These are phyloP conservation scores for Taphrina confusa DNA, from an alignment of 1,139 yeast genomes.

Conservation along the genomic window DNA sequence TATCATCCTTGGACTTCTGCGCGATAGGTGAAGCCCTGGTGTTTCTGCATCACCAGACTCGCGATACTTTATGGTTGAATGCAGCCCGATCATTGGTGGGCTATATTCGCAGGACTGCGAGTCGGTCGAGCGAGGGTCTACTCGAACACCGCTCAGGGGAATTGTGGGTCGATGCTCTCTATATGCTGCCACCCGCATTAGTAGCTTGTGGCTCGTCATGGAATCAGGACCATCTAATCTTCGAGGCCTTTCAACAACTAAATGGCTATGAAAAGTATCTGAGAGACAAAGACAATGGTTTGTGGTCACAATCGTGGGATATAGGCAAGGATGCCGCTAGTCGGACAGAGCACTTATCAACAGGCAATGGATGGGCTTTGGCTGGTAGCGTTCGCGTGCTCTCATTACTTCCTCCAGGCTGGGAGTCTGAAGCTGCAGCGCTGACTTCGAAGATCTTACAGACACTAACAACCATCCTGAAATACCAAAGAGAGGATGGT, in stretches of 20 bases:
- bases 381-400: constrained; percentile 31
- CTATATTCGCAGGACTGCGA: constrained; percentile 21
- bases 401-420: constrained; percentile 29
- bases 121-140: constrained; percentile 29
- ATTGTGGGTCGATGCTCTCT: constrained; percentile 30
- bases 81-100: constrained; percentile 31
- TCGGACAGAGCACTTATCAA: constrained; percentile 16
- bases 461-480: constrained; percentile 7
- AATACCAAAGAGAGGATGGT: constrained; percentile 26
- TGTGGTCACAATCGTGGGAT: constrained; percentile 34
- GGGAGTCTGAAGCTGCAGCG: constrained; percentile 24
- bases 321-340: constrained; percentile 14
- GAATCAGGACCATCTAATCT: constrained; percentile 31
- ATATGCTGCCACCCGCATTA: constrained; percentile 34
- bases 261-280: constrained; percentile 31
- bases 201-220: constrained; percentile 25
- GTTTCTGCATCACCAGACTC: constrained; percentile 29
- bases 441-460: constrained; percentile 11
- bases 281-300: constrained; percentile 12
- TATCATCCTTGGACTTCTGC: constrained; percentile 30
- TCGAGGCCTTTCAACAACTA: constrained; percentile 30
- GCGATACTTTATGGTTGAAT: constrained; percentile 23
- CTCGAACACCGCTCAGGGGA: constrained; percentile 29
- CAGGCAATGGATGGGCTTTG: constrained; percentile 33
- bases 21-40: constrained; percentile 30